Percentiles rank a stretch among this genome's conserved stretches.
Evolutionary conservation across 1,284 basidiomycete species (phyloP).

Genomic region (Agaricales sp.): DNA sequence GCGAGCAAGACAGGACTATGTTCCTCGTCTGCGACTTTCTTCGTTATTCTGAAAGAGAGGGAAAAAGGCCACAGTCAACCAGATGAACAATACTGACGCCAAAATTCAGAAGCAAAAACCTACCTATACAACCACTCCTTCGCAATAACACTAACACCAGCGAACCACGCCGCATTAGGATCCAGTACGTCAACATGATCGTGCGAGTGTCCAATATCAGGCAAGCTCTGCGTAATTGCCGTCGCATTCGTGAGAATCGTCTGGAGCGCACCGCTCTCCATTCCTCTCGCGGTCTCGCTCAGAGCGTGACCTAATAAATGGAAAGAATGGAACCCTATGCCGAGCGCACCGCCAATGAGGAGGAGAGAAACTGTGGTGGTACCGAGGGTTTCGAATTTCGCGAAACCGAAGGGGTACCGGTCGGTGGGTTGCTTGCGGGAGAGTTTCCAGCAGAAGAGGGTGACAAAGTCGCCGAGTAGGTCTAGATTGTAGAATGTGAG

Average conservation of each 20-base stretch:
- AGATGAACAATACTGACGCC: too few species aligned
- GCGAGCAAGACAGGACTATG: conserved; percentile 85
- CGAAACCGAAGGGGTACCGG: conserved; percentile 81
- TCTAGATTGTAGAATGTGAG: conserved; percentile 27
- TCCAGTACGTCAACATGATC: conserved; percentile 53
- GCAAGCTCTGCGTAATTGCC: conserved; percentile 40
- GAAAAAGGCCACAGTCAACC: background rate
- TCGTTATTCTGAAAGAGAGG: conserved; percentile 57
- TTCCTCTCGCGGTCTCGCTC: conserved; percentile 39
- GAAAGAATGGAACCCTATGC: conserved; percentile 91
- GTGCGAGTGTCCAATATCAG: conserved; percentile 47
- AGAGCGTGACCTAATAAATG: conserved; percentile 66
- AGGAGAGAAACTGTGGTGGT: conserved; percentile 79
- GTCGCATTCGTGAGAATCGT: conserved; percentile 49
- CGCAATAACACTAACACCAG: conserved; percentile 64
- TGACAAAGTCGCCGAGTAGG: conserved; percentile 87
- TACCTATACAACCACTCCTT: conserved; percentile 85
- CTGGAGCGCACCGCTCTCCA: conserved; percentile 52
- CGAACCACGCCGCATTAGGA: conserved; percentile 96
- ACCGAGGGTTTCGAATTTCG: conserved; percentile 92
- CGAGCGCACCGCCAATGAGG: conserved; percentile 79
- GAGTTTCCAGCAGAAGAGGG: conserved; percentile 85
- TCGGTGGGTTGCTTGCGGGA: conserved; percentile 72
- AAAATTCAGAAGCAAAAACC: background rate
- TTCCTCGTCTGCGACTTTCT: conserved; percentile 83